Base-by-base conservation (phyloP, 164 flowering plant genomes). In the Litsea cubeba region DNA sequence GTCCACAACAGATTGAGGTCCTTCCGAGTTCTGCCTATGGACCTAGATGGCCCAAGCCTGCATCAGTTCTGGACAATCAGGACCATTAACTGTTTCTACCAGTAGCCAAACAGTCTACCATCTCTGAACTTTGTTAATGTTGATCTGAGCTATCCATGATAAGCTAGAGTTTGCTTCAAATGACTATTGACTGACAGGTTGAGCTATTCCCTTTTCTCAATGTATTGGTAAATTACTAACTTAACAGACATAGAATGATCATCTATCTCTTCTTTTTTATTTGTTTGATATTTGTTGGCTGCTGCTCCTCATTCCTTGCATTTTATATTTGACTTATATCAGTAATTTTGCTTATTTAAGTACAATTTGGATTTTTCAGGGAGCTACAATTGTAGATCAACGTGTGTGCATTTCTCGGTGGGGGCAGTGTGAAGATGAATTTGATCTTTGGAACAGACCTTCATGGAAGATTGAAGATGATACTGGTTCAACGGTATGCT, bases 301-400 rank as follows among this genome's bases (percentile, higher is more conserved):
- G 24, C 66, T 63, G 66, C 12, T 63, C 60, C 17, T 65, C 17
- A 22, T 62, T 70, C 30, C n/a, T 46, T 24, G 4, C 40, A 7
- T 28, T 23, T 46, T 62, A 30, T 26, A 15, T n/a, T 17, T 60
- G 14, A 70, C 24, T 35, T 60, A 58, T 12, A 58, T 24, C 49
- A 28, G 50, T 26, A 15, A 15, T 62, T 20, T 71, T 35, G 14
- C 20, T 66, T 24, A 51, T 35, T 67, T 40, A 26, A 22, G 63
- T 69, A 18, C 10, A 28, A 65, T 26, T 65, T 74, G 73, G n/a
- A 57, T 72, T 50, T 83, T 54, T 69, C 83, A 91, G 98, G 98
- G 95, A 70, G 95, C 98, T 73, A 85, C 82, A n/a, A 91, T 94
- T 76, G 83, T 80, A 12, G 97, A 94, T 77, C 91, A 88, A 80